Evolutionary conservation across 495 filamentous ascomycete species (phyloP).

Genomic region (Penicillium samsonianum): DNA sequence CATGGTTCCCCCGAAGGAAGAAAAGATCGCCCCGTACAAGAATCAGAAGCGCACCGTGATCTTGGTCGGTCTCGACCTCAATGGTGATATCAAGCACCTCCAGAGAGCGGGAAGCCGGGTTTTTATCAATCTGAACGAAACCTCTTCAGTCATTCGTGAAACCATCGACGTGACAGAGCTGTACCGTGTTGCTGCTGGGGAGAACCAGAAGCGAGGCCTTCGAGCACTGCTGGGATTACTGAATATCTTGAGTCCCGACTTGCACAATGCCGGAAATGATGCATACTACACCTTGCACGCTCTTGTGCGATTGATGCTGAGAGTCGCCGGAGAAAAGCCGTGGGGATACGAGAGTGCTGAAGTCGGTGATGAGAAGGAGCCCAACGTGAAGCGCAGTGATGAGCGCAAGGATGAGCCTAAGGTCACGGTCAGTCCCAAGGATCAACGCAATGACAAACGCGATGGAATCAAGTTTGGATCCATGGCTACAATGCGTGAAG

Average conservation of each 20-base stretch:
- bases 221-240: constrained; percentile 62
- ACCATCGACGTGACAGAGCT: constrained; percentile 69
- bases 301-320: constrained; percentile 66
- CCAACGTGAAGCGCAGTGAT: not conserved
- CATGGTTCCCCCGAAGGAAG: constrained; percentile 2
- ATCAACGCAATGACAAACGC: not conserved
- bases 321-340: constrained; percentile 7
- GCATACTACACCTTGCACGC: constrained; percentile 80
- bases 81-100: constrained; percentile 67
- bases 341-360: not conserved
- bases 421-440: not conserved
- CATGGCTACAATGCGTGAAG: not conserved
- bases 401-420: not conserved
- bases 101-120: constrained; percentile 53
- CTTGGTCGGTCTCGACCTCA: constrained; percentile 76
- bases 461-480: not conserved
- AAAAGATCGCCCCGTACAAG: constrained; percentile 5
- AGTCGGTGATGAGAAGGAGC: not conserved
- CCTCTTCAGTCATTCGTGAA: constrained; percentile 49
- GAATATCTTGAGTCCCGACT: constrained; percentile 58
- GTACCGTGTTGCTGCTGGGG: constrained; percentile 58
- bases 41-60: constrained; percentile 59
- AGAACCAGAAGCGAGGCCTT: constrained; percentile 55
- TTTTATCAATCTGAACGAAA: constrained; percentile 6
- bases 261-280: constrained; percentile 97